A percentile compares a stretch with the other conserved stretches of the same genome.
Evolutionary conservation across 1,139 yeast species (phyloP).

Genomic region (Magnusiomyces starmeri): DNA sequence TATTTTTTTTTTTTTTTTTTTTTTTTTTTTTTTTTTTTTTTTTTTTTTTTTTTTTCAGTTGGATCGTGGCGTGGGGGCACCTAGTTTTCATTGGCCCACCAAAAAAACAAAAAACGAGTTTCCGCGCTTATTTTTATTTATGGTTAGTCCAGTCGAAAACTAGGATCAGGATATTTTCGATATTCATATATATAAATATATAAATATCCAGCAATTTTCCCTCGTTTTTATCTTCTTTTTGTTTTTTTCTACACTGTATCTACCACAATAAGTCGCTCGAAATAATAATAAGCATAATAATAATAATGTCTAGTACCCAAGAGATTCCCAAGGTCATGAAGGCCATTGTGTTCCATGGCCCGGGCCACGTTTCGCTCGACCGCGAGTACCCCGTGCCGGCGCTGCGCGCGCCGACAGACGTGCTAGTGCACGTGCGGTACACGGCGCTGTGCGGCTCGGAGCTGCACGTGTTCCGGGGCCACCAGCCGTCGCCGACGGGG

Average conservation of each 20-base stretch:
- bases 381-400: constrained; percentile 40
- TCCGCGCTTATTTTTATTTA: too few species aligned
- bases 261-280: background rate
- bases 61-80: too few species aligned
- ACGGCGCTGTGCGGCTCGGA: constrained; percentile 60
- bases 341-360: constrained; percentile 51
- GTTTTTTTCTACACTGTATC: background rate
- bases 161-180: background rate
- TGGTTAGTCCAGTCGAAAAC: background rate
- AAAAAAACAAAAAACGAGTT: background rate
- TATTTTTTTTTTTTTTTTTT: background rate
- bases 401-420: constrained; percentile 41
- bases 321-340: constrained; percentile 38
- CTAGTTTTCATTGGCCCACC: background rate
- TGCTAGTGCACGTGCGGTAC: constrained; percentile 44
- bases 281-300: background rate
- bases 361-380: constrained; percentile 41
- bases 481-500: constrained; percentile 43
- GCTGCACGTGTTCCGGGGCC: constrained; percentile 54
- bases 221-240: background rate
- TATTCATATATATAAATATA: background rate
- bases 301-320: background rate
- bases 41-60: background rate
- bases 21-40: background rate
- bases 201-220: background rate